Conservation (phyloP, 495 filamentous ascomycete species). For the Parathielavia hyrcaniae region DNA sequence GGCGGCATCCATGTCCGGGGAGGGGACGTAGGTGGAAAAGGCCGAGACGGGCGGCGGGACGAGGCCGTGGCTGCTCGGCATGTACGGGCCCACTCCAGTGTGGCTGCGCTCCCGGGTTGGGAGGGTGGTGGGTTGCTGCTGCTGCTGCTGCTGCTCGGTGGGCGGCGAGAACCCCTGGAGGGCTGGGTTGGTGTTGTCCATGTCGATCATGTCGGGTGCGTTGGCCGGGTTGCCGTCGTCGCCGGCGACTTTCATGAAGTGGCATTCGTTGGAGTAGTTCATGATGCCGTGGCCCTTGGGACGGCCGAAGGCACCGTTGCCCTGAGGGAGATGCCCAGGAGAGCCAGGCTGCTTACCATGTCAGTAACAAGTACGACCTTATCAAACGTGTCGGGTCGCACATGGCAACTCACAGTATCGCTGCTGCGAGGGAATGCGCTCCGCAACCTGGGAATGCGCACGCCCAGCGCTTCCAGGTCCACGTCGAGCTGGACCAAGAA, state of each 20-base stretch:
- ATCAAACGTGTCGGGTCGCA: no score
- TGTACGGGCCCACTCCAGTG: slow-evolving; percentile 18
- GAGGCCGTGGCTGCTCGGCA: slow-evolving; percentile 25
- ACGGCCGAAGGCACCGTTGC: not conserved
- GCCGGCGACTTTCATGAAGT: slow-evolving; percentile 29
- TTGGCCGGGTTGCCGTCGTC: slow-evolving; percentile 31
- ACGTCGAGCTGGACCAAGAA: slow-evolving; percentile 93
- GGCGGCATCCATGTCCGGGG: slow-evolving; percentile 18
- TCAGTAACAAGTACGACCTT: no score
- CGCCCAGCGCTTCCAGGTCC: slow-evolving; percentile 66
- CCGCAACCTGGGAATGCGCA: slow-evolving; percentile 49
- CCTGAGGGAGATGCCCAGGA: not conserved
- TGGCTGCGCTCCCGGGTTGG: slow-evolving; percentile 33
- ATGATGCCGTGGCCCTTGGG: not conserved
- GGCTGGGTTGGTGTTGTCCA: slow-evolving; percentile 23
- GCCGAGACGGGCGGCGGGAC: slow-evolving; percentile 27
- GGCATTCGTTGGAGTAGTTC: slow-evolving; percentile 31
- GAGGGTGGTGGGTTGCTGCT: slow-evolving; percentile 31
- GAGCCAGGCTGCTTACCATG: slow-evolving; percentile 16
- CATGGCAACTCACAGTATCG: slow-evolving; percentile 46
- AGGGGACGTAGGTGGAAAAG: slow-evolving; percentile 16
- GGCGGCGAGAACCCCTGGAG: slow-evolving; percentile 15
- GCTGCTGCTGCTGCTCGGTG: no score
- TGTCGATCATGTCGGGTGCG: slow-evolving; percentile 28
- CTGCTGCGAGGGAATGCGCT: slow-evolving; percentile 44